Conservation (phyloP, 306 rosid genomes). For the Castanopsis chinensis region DNA sequence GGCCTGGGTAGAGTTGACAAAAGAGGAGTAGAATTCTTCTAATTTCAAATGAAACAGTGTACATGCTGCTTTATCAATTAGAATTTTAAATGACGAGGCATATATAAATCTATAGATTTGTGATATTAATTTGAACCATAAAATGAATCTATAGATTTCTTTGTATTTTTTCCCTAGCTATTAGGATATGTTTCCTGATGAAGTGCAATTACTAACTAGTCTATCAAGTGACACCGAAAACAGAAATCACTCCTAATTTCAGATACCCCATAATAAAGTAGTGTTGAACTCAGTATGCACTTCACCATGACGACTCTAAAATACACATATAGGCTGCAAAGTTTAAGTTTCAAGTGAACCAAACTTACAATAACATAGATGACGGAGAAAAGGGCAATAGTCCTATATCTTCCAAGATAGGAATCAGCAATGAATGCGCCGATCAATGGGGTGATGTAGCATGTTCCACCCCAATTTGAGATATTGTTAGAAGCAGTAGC, state of each 20-base stretch:
- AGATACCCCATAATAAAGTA: neutral
- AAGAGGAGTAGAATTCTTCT: neutral
- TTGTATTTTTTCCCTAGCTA: neutral
- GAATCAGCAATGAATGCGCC: slow-evolving; percentile 87
- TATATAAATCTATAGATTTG: too few species aligned
- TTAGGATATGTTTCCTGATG: neutral
- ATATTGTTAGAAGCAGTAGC: slow-evolving; percentile 59
- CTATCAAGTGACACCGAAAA: neutral
- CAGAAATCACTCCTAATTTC: neutral
- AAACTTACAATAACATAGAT: slow-evolving; percentile 62
- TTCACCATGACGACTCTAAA: neutral
- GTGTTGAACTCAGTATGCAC: neutral
- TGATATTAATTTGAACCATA: too few species aligned
- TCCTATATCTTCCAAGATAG: slow-evolving; percentile 77
- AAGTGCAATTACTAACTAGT: neutral
- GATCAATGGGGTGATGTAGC: slow-evolving; percentile 68
- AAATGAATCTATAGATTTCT: neutral
- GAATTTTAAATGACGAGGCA: too few species aligned
- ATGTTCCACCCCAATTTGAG: slow-evolving; percentile 72
- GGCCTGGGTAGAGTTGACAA: neutral
- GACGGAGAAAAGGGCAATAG: slow-evolving; percentile 67
- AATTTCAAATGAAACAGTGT: too few species aligned
- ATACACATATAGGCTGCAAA: neutral
- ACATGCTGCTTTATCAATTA: too few species aligned
- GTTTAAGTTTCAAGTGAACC: neutral